Base-by-base conservation (phyloP, 169 alveolate species). In the Plasmodium chabaudi region DNA sequence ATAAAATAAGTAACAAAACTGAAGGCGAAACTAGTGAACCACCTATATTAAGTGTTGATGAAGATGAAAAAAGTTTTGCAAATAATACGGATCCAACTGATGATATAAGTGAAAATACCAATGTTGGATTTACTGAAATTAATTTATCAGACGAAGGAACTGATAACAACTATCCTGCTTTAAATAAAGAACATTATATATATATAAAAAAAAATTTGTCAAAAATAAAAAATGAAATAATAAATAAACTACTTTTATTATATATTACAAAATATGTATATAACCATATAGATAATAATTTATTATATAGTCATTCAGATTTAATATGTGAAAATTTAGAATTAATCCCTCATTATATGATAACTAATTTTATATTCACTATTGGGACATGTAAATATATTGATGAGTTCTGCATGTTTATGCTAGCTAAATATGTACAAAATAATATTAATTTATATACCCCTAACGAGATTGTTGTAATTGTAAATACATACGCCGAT, bases 351-450 rank as follows among this genome's bases (percentile, higher is more conserved):
- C 90, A 49, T 55, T 47, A 67, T 34, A n/a, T 82, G 65, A 51
- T 67, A 25, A 82, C 90, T 7, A 82, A 82, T 82, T 82, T 67
- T 67, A 82, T 82, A 53, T 82, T 82, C 25, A 82, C 90, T 19
- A 82, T 82, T 53, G 90, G 90, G 10, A 82, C 90, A 27, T 82
- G 90, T 59, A 82, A 82, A 61, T 60, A 82, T 44, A 56, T 82
- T 19, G 90, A 82, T 47, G 90, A 82, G 55, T 82, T 82, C 15
- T 82, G 90, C 39, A 82, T 82, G 90, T 82, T 82, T 60, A 82
- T 82, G 90, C 60, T 82, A 56, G 90, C 90, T 13, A 82, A 82
- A 44, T 61, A 67, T 67, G 90, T 82, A 19, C 90, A 82, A 63
- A 82, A 82, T 82, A 65, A 82, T 68, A 60, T 82, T 0, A 53